Evolutionary conservation across 2,329 filamentous ascomycete species (phyloP), one percentile per base, ranked within the genome.

Genomic region (Colletotrichum musicola): DNA sequence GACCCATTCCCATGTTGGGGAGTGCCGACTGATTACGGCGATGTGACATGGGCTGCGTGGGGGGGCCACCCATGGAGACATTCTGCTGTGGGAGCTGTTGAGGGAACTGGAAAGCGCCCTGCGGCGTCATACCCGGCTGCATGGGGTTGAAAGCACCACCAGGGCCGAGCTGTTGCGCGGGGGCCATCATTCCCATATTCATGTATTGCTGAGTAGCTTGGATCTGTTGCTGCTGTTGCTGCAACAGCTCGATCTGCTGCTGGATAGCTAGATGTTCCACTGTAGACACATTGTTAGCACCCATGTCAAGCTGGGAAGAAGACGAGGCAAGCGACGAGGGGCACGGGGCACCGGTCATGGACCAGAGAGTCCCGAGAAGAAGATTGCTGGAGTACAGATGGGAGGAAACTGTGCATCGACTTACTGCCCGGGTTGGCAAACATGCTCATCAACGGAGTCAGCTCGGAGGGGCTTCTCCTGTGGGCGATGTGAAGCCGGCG

Each of bases 221-320:
- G 78, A 98, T 97, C 80, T 98, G 95, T 81, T 98, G 95, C 80
- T 98, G 96, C 81, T 98, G 96, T 81, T 97, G 94, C 84, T 98
- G 95, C 77, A 98, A 88, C 78, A 97, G 88, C 83, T 98, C 95
- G 78, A 98, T 98, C 83, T 98, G 95, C 85, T 98, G 95, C 84
- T 97, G 95, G 79, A 98, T 95, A 78, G 94, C 94, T 79, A 97
- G 89, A 88, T 98, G 95, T 86, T 98, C 95, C 93, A 98, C 95
- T 97, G 75, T 56, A 68, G 62, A 51, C 55, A 69, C 25, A 47
- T 27, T 61, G 71, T 79, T 71, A 78, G 75, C 69, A 66, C 55
- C 27, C 44, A 44, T 16, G 38, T 35, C 42, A 35, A 35, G 30
- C 18, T 4, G 13, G 12, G 14, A 30, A 46, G 6, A 14, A 18